Conservation (phyloP, 495 filamentous ascomycete species). For the Penicillium waksmanii region DNA sequence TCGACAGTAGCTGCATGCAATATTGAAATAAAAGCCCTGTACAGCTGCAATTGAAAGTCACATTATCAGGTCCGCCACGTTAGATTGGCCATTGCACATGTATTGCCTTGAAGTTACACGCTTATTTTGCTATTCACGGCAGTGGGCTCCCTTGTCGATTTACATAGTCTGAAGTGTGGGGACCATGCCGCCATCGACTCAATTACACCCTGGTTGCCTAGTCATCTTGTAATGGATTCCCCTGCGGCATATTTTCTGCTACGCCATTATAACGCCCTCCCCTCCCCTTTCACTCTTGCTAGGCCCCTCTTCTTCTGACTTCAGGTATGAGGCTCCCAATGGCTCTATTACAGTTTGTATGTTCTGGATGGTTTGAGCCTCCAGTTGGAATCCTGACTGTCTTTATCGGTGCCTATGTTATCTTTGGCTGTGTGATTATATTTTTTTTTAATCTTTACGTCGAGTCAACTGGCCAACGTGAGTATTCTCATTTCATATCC, state of each 20-base stretch:
- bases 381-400: neutral
- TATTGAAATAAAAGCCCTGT: slow-evolving; percentile 8
- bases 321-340: neutral
- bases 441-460: slow-evolving; percentile 17
- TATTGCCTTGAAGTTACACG: neutral
- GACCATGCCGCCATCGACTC: neutral
- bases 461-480: slow-evolving; percentile 23
- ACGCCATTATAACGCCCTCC: neutral
- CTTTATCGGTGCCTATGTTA: slow-evolving; percentile 4
- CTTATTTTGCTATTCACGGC: neutral
- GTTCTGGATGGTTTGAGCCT: neutral
- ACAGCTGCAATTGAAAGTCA: slow-evolving; percentile 12
- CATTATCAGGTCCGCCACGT: slow-evolving; percentile 2
- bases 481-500: slow-evolving; percentile 4
- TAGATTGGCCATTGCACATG: neutral
- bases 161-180: neutral
- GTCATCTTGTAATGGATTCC: neutral
- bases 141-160: neutral
- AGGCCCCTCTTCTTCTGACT: neutral
- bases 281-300: neutral
- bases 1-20: slow-evolving; percentile 9
- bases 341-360: neutral
- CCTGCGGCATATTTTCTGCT: too few species aligned
- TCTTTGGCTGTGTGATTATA: slow-evolving; percentile 3
- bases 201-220: neutral